Percentiles rank a stretch among this genome's conserved stretches.
Evolutionary conservation across 495 filamentous ascomycete species (phyloP).

Genomic region (Corynascus novoguineensis): DNA sequence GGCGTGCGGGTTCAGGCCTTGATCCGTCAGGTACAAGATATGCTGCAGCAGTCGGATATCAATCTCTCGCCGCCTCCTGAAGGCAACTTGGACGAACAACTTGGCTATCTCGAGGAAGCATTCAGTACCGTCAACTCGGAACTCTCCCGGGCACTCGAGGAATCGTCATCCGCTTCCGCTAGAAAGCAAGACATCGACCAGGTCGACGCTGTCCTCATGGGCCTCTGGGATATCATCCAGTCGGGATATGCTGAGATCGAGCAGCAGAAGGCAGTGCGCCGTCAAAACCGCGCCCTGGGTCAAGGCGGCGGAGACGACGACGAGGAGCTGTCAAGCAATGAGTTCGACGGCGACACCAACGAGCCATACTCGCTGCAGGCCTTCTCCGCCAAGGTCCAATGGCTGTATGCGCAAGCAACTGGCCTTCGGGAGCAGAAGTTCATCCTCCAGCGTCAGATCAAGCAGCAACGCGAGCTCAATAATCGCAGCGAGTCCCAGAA

Average conservation of each 20-base stretch:
- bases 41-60: conserved; percentile 27
- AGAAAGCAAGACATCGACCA: conserved; percentile 44
- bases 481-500: conserved; percentile 58
- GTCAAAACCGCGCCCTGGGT: conserved; percentile 38
- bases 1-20: conserved; percentile 30
- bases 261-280: conserved; percentile 46
- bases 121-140: conserved; percentile 31
- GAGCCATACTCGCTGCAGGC: conserved; percentile 60
- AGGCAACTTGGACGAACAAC: conserved; percentile 32
- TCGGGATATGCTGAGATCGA: conserved; percentile 56
- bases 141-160: conserved; percentile 28
- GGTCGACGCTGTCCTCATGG: conserved; percentile 55
- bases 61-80: conserved; percentile 28
- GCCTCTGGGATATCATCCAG: conserved; percentile 69
- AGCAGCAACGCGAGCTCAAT: conserved; percentile 86
- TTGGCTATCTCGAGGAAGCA: conserved; percentile 38
- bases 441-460: conserved; percentile 79
- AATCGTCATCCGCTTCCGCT: conserved; percentile 22
- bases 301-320: conserved; percentile 40
- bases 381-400: conserved; percentile 72
- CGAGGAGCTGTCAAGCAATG: conserved; percentile 44
- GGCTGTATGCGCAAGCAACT: conserved; percentile 58
- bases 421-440: conserved; percentile 76
- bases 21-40: conserved; percentile 28
- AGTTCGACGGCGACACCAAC: conserved; percentile 43